Conservation (phyloP, 352 stramenopile species). For the Phytophthora fragariaefolia region DNA sequence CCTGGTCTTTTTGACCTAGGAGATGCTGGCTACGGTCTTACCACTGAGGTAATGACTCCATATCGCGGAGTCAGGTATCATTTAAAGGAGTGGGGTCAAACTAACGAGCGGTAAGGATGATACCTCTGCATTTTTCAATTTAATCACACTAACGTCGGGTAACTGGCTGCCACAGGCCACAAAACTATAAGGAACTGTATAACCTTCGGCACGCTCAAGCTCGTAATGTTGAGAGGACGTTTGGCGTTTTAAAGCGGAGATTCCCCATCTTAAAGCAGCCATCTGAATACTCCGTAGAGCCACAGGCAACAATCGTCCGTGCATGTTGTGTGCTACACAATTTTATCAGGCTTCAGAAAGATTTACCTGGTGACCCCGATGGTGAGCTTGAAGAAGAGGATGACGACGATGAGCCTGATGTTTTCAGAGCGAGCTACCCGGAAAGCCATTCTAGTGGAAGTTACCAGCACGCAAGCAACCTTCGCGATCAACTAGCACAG, state of each 20-base stretch:
- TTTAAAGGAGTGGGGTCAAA: conserved; percentile 22
- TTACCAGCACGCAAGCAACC: conserved; percentile 3
- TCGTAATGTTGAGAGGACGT: conserved; percentile 26
- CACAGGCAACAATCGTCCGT: conserved; percentile 19
- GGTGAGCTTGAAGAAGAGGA: conserved; percentile 2
- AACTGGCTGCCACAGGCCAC: no score
- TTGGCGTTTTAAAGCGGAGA: conserved; percentile 24
- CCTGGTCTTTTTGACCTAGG: conserved; percentile 24
- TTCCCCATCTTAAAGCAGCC: conserved; percentile 9
- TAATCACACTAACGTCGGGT: no score
- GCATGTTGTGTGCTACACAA: conserved; percentile 24
- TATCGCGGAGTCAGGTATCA: conserved; percentile 30
- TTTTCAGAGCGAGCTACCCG: no score
- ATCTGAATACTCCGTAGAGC: conserved; percentile 7
- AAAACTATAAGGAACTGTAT: conserved; percentile 32
- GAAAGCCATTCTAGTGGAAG: background rate
- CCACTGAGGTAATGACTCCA: conserved; percentile 19
- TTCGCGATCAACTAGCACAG: conserved; percentile 17
- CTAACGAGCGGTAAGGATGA: conserved; percentile 10
- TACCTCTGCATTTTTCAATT: no score
- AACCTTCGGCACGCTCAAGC: conserved; percentile 29
- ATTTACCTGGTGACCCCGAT: conserved; percentile 1
- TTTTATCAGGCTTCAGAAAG: conserved; percentile 17
- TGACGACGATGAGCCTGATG: background rate
- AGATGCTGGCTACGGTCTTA: conserved; percentile 24